Percentiles rank a stretch among this genome's conserved stretches.
Conservation (phyloP, 1,139 yeast species). For the Yamadazyma mexicana region DNA sequence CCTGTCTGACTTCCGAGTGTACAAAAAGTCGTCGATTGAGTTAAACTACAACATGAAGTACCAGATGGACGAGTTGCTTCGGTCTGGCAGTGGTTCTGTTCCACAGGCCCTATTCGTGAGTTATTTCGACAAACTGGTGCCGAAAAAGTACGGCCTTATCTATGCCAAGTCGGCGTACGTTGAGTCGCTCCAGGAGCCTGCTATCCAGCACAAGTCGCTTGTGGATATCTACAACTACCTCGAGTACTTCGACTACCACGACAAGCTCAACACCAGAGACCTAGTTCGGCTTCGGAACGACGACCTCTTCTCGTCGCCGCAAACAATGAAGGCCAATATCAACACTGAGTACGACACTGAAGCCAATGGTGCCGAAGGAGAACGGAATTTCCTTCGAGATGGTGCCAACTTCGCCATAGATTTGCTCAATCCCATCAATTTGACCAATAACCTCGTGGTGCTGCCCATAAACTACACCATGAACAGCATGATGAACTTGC, state of each 20-base stretch:
- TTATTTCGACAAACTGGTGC: conserved; percentile 22
- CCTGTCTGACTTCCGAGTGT: too few species aligned
- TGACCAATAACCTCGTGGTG: conserved; percentile 39
- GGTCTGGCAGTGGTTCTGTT: background rate
- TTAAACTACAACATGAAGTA: conserved; percentile 17
- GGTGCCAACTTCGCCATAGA: conserved; percentile 26
- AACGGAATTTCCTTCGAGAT: conserved; percentile 10
- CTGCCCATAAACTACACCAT: conserved; percentile 42
- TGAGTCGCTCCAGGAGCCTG: conserved; percentile 7
- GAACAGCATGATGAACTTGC: conserved; percentile 29
- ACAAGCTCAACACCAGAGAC: conserved; percentile 22
- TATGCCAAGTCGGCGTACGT: conserved; percentile 18
- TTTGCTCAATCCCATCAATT: conserved; percentile 32
- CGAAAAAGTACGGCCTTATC: conserved; percentile 38
- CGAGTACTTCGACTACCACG: conserved; percentile 34
- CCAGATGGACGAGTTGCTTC: conserved; percentile 20
- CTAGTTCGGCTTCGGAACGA: conserved; percentile 18
- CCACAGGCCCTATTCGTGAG: conserved; percentile 31
- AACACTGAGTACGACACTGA: conserved; percentile 13
- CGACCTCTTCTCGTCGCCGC: conserved; percentile 22
- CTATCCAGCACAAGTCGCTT: conserved; percentile 18
- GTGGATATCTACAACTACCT: conserved; percentile 32
- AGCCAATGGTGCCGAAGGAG: conserved; percentile 8
- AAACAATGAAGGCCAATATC: conserved; percentile 13
- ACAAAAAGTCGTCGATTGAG: conserved; percentile 34